phyloP scores from a whole-genome alignment of 1,284 basidiomycete genomes.

The Sparassis latifolia region DNA sequence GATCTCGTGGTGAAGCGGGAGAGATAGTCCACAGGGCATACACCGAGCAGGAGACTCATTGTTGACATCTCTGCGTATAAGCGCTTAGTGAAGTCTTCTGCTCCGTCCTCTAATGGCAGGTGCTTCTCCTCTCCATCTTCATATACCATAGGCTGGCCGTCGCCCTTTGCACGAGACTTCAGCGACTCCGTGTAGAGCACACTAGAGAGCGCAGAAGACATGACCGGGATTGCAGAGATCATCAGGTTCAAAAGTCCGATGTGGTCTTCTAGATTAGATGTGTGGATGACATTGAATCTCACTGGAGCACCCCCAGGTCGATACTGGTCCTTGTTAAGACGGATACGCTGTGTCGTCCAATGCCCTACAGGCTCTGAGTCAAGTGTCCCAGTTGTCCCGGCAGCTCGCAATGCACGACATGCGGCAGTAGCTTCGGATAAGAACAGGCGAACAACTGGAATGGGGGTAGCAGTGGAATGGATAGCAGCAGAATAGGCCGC shows the following conservation, averaged over 20 bases:
- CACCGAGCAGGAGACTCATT: constrained; percentile 34
- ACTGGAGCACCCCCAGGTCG: constrained; percentile 26
- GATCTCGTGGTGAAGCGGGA: constrained; percentile 36
- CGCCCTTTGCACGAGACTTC: constrained; percentile 16
- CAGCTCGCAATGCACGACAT: constrained; percentile 25
- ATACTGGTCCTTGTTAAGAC: constrained; percentile 32
- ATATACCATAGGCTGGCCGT: too few relatives aligned
- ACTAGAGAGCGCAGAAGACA: constrained; percentile 22
- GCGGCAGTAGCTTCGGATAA: constrained; percentile 30
- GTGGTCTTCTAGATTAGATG: constrained; percentile 47
- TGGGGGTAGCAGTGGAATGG: background rate
- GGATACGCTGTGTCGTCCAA: constrained; percentile 30
- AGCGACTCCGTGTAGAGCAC: constrained; percentile 39
- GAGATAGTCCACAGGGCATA: constrained; percentile 34
- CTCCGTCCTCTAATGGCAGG: constrained; percentile 12
- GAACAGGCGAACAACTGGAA: constrained; percentile 28
- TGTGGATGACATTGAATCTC: constrained; percentile 46
- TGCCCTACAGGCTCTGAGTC: constrained; percentile 25
- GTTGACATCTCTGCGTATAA: constrained; percentile 34
- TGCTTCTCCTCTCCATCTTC: too few relatives aligned
- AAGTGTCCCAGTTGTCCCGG: constrained; percentile 11
- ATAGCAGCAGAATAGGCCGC: constrained; percentile 20
- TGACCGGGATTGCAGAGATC: constrained; percentile 30
- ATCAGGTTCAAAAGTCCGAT: constrained; percentile 46
- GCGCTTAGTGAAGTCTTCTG: constrained; percentile 26